These are phyloP conservation scores for Russula abietina DNA, from an alignment of 768 basidiomycete genomes.

Conservation along the genomic window DNA sequence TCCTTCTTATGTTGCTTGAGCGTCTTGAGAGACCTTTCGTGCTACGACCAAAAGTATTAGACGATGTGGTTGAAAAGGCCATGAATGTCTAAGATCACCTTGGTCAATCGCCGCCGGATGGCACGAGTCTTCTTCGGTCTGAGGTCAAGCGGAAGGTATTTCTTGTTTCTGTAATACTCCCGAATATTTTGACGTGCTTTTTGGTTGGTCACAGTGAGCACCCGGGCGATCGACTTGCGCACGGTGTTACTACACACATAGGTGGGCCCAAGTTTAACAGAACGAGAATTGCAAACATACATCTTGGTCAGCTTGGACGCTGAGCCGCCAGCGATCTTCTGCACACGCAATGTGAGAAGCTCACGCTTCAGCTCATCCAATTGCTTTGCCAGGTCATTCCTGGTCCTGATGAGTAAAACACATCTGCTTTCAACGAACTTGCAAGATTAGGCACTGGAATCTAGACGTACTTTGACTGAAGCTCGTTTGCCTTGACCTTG, in stretches of 20 bases:
- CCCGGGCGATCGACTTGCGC: slow-evolving; percentile 98
- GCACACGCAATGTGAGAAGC: slow-evolving; percentile 88
- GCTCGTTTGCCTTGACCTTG: slow-evolving; percentile 95
- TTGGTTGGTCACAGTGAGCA: slow-evolving; percentile 97
- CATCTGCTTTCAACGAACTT: not conserved
- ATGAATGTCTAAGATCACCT: slow-evolving; percentile 43
- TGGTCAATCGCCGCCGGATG: slow-evolving; percentile 90
- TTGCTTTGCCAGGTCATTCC: slow-evolving; percentile 95
- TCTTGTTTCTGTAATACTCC: slow-evolving; percentile 97
- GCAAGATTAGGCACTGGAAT: not conserved
- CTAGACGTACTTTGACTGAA: slow-evolving; percentile 81
- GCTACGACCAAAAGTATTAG: slow-evolving; percentile 40
- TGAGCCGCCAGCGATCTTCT: slow-evolving; percentile 95
- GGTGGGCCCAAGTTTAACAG: not conserved
- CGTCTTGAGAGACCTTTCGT: slow-evolving; percentile 81
- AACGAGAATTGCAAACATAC: slow-evolving; percentile 45
- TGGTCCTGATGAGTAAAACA: slow-evolving; percentile 53
- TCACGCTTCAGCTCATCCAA: slow-evolving; percentile 91
- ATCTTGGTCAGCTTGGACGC: slow-evolving; percentile 96
- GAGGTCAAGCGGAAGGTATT: slow-evolving; percentile 94
- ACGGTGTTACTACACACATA: slow-evolving; percentile 67
- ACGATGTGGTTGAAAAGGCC: not conserved
- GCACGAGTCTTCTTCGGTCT: slow-evolving; percentile 97
- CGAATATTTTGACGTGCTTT: slow-evolving; percentile 95
- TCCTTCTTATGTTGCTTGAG: slow-evolving; percentile 93